These are phyloP conservation scores for Aquilaria yunnanensis DNA, from an alignment of 345 rosid genomes.

Conservation along the genomic window DNA sequence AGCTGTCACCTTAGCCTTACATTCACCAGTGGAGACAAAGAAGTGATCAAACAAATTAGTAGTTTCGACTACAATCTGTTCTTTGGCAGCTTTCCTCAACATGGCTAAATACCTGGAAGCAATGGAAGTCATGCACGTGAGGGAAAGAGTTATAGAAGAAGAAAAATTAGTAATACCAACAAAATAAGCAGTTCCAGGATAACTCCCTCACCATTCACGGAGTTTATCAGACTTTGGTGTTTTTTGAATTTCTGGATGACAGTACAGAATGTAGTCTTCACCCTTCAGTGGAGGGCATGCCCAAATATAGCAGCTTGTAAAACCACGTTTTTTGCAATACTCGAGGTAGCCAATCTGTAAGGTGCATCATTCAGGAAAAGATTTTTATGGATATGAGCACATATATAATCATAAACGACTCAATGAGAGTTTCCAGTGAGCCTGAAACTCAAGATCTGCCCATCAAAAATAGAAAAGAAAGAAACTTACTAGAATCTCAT, in stretches of 20 bases:
- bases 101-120: conserved; percentile 78
- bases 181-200: background rate
- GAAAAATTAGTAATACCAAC: background rate
- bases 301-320: conserved; percentile 99
- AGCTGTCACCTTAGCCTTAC: conserved; percentile 92
- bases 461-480: conserved; percentile 6
- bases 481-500: conserved; percentile 80
- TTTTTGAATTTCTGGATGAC: conserved; percentile 99
- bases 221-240: conserved; percentile 99
- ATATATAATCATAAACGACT: background rate
- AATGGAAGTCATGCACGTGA: conserved; percentile 2
- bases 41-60: conserved; percentile 90
- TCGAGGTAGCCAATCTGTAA: conserved; percentile 97
- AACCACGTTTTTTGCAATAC: conserved; percentile 94
- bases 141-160: conserved; percentile 15
- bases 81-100: conserved; percentile 84
- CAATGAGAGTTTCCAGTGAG: background rate
- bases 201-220: conserved; percentile 83
- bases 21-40: conserved; percentile 78
- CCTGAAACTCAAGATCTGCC: background rate
- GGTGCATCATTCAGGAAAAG: conserved; percentile 10
- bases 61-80: conserved; percentile 74
- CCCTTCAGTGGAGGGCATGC: conserved; percentile 99
- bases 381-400: conserved; percentile 4
- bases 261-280: conserved; percentile 94